These are phyloP conservation scores for Echites panduratus DNA, from an alignment of 257 asterid species.

Conservation along the genomic window DNA sequence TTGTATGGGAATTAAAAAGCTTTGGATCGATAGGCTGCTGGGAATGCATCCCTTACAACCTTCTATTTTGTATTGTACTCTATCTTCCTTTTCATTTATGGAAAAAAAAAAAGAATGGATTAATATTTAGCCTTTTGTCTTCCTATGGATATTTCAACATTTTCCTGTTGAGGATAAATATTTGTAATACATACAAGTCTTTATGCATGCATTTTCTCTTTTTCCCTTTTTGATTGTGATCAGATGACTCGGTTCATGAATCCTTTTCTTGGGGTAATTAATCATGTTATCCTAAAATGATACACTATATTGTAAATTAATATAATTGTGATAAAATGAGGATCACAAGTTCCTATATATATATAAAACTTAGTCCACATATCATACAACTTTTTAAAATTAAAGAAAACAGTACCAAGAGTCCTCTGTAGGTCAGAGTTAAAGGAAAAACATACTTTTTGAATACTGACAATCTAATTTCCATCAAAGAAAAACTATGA, in stretches of 20 bases:
- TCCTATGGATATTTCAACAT: constrained; percentile 7
- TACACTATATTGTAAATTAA: too few species aligned
- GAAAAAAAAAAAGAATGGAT: constrained; percentile 1
- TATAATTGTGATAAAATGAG: too few species aligned
- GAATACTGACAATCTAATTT: too few species aligned
- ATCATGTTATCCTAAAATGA: too few species aligned
- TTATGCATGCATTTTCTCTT: not conserved
- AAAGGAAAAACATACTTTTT: too few species aligned
- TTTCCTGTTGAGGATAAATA: not conserved
- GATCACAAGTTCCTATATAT: too few species aligned
- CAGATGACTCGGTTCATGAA: not conserved
- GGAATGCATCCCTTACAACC: constrained; percentile 42
- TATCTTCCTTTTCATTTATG: constrained; percentile 1
- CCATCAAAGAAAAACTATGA: too few species aligned
- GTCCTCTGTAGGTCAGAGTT: too few species aligned
- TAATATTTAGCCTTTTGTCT: constrained; percentile 8
- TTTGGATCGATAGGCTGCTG: constrained; percentile 19
- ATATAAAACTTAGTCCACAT: too few species aligned
- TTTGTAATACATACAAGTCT: not conserved
- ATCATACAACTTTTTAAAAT: too few species aligned
- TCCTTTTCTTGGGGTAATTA: not conserved
- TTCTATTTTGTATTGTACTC: not conserved
- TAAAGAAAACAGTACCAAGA: too few species aligned
- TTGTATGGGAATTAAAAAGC: not conserved
- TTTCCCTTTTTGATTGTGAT: not conserved